phyloP scores from a whole-genome alignment of 129 eudicot genomes.

The Helianthus tuberosus region DNA sequence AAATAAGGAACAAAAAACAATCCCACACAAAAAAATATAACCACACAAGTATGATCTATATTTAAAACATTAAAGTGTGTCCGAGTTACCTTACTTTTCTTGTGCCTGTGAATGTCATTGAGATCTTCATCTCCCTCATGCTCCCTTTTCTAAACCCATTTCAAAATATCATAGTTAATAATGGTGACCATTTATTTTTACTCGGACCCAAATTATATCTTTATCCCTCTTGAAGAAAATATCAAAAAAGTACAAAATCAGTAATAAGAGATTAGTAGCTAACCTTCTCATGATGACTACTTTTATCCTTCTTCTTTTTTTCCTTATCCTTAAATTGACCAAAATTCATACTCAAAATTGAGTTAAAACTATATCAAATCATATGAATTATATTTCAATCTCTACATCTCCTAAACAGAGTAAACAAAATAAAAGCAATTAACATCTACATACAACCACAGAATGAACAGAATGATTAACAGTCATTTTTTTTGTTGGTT shows the following conservation, averaged over 20 bases:
- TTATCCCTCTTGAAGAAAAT: neutral
- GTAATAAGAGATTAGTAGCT: neutral
- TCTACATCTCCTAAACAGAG: no score
- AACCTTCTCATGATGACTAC: constrained; percentile 75
- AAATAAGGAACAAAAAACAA: neutral
- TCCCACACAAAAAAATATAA: neutral
- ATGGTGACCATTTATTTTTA: neutral
- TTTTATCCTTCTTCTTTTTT: constrained; percentile 68
- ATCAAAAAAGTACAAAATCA: neutral
- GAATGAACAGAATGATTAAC: no score
- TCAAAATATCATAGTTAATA: constrained; percentile 6
- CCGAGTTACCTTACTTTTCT: constrained; percentile 78
- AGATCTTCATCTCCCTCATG: constrained; percentile 74
- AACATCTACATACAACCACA: no score
- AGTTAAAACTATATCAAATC: no score
- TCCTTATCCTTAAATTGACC: constrained; percentile 59
- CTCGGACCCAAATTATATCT: neutral
- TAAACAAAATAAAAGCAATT: no score
- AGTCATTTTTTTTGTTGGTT: no score
- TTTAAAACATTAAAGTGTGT: constrained; percentile 9
- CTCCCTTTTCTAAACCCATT: constrained; percentile 60
- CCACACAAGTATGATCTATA: constrained; percentile 1
- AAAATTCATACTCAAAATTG: no score
- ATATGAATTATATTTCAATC: no score
- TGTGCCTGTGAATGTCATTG: constrained; percentile 56